Evolutionary conservation across 768 basidiomycete genomes (phyloP).

Genomic region (Serendipita vermifera): DNA sequence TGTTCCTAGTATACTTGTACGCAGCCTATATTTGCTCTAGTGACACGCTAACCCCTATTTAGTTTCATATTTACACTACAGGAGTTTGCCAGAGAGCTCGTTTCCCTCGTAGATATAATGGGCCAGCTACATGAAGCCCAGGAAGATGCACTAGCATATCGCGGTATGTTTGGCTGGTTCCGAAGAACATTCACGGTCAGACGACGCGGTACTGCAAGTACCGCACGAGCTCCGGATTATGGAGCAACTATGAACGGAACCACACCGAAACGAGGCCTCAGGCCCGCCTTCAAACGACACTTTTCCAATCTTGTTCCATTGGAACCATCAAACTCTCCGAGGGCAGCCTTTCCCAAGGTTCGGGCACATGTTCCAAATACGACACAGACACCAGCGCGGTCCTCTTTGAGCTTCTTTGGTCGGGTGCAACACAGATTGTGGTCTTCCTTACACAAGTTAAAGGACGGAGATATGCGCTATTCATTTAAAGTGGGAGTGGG

Average conservation of each 20-base stretch:
- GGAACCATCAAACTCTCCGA: conserved; percentile 27
- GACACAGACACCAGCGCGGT: conserved; percentile 58
- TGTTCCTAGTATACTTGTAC: conserved; percentile 87
- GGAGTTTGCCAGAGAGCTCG: conserved; percentile 78
- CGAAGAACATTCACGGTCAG: neutral
- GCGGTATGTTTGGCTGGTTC: conserved; percentile 10
- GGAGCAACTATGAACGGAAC: neutral
- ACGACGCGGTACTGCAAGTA: conserved; percentile 14
- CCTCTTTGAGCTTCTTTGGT: conserved; percentile 46
- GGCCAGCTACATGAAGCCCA: conserved; percentile 52
- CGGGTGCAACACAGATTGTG: conserved; percentile 58
- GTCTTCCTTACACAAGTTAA: conserved; percentile 46
- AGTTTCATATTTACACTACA: conserved; percentile 96
- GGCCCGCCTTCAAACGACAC: conserved; percentile 11
- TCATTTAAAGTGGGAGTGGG: conserved; percentile 80
- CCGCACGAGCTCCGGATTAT: neutral
- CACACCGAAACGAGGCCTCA: neutral
- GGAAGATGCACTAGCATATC: conserved; percentile 36
- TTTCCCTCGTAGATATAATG: conserved; percentile 74
- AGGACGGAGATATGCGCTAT: conserved; percentile 69
- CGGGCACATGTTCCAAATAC: conserved; percentile 76
- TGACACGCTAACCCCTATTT: neutral
- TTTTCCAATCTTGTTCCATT: conserved; percentile 25
- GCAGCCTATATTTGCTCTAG: conserved; percentile 21
- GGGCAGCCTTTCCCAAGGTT: conserved; percentile 66